A percentile compares a stretch with the other conserved stretches of the same genome.
Conservation (phyloP, 2,329 filamentous ascomycete genomes). For the Exophiala alcalophila region DNA sequence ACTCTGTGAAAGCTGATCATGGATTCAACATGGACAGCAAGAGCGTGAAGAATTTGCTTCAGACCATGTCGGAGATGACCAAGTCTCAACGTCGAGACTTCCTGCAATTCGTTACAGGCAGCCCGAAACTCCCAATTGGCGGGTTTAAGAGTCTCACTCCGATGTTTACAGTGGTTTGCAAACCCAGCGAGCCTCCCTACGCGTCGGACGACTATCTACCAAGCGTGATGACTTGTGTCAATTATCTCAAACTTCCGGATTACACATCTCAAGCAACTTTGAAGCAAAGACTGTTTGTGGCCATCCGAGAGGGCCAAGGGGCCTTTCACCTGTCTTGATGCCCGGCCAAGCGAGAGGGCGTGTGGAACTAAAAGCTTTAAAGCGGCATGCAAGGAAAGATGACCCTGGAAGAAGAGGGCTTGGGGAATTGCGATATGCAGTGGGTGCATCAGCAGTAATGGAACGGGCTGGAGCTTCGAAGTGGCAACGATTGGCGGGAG, state of each 20-base stretch:
- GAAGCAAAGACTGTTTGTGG: slow-evolving; percentile 73
- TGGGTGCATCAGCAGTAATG: no score
- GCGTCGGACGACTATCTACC: slow-evolving; percentile 97
- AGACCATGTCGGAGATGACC: slow-evolving; percentile 87
- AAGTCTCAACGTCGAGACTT: slow-evolving; percentile 80
- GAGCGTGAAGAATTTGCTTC: slow-evolving; percentile 87
- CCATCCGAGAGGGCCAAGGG: slow-evolving; percentile 92
- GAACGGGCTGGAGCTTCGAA: no score
- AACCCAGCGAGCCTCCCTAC: slow-evolving; percentile 92
- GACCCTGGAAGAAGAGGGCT: no score
- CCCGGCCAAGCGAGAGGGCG: no score
- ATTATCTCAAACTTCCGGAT: slow-evolving; percentile 96
- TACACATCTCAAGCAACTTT: slow-evolving; percentile 78
- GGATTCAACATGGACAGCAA: slow-evolving; percentile 98
- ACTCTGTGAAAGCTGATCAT: slow-evolving; percentile 97
- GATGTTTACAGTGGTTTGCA: slow-evolving; percentile 99
- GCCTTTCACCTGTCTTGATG: slow-evolving; percentile 88
- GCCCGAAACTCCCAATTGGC: slow-evolving; percentile 95
- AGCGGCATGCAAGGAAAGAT: no score
- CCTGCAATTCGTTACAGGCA: slow-evolving; percentile 95
- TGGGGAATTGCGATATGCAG: no score
- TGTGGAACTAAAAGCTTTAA: no score
- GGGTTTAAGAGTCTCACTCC: slow-evolving; percentile 96
- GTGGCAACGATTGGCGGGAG: no score
- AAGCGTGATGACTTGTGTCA: slow-evolving; percentile 99